phyloP scores from a whole-genome alignment of 2,329 filamentous ascomycete species.

The Neoascochyta sp. region DNA sequence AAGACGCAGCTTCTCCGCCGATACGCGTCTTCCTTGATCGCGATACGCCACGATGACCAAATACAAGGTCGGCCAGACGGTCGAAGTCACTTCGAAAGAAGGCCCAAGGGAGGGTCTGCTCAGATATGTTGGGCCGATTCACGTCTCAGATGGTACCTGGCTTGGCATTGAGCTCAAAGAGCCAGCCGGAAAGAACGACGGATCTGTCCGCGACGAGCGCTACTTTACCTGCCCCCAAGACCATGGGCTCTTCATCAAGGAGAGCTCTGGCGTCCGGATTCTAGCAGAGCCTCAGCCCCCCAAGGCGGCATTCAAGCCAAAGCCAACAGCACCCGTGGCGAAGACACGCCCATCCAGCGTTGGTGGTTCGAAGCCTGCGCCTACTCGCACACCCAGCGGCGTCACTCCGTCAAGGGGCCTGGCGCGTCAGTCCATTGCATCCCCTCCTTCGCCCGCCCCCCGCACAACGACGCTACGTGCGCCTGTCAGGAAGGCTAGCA shows the following conservation, averaged over 20 bases:
- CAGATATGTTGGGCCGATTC: conserved; percentile 74
- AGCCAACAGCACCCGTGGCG: conserved; percentile 11
- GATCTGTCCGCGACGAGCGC: conserved; percentile 77
- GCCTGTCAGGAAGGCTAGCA: conserved; percentile 18
- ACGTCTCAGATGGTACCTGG: conserved; percentile 83
- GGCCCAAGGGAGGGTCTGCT: conserved; percentile 72
- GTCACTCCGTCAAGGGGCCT: conserved; percentile 7
- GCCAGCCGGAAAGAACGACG: conserved; percentile 86
- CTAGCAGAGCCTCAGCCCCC: conserved; percentile 45
- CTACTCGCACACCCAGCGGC: conserved; percentile 13
- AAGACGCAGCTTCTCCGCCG: too few species aligned
- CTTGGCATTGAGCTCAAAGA: conserved; percentile 84
- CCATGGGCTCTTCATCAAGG: conserved; percentile 83
- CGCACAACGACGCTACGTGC: conserved; percentile 10
- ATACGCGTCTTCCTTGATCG: too few species aligned
- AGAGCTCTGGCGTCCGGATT: conserved; percentile 60
- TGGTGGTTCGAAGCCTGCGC: conserved; percentile 11
- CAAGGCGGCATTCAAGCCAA: conserved; percentile 10
- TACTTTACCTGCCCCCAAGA: conserved; percentile 77
- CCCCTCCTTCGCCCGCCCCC: conserved; percentile 10
- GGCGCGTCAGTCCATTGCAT: conserved; percentile 18
- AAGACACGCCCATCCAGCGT: conserved; percentile 25
- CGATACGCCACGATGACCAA: conserved; percentile 22
- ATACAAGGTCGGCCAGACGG: conserved; percentile 59
- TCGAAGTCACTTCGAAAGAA: conserved; percentile 76